Base-by-base conservation (phyloP, 257 asterid genomes). In the Solanum appendiculatum region DNA sequence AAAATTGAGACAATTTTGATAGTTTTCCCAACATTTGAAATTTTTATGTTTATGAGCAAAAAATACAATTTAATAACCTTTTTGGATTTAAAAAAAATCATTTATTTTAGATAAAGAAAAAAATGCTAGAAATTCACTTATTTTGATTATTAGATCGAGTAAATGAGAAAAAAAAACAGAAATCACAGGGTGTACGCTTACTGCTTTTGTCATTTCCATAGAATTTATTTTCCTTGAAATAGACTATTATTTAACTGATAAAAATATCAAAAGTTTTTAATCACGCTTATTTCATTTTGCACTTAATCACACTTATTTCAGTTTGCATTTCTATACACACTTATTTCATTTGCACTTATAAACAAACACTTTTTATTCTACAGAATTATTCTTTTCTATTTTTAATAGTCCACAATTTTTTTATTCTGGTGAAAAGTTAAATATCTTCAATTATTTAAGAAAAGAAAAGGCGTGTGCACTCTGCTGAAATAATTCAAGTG, bases 141-240 rank as follows among this genome's bases (percentile, higher is more conserved):
- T 46, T 46, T 46, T 0, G 0, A 46, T 46, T 46, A 46, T 46
- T 18, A 44, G 16, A 44, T 44, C 51, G 29, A 58, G 68, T 58
- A 21, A 21, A 0, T 58, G 15, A 60, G 0, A 60, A 60, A 56
- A 60, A 0, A 4, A 23, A 1, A 23, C 15, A 60, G 2, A 60
- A 60, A 60, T 60, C 68, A 63, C 34, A 63, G 4, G n/a, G 31
- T 25, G 33, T 25, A 63, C 2, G 31, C n/a, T n/a, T n/a, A n/a
- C n/a, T 0, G 70, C 33, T 63, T 63, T 63, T 63, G 33, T 63
- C 69, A 60, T 60, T 60, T 60, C 29, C 68, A n/a, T 60, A 58
- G 68, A 60, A 60, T 60, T 60, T 60, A 60, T n/a, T 60, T 48
- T 60, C 69, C 69, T 10, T 58, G 68, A 0, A 58, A 9, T 0